Evolutionary conservation across 1,284 basidiomycete species (phyloP), one percentile per base, ranked within the genome.

Genomic region (Tausonia pullulans): DNA sequence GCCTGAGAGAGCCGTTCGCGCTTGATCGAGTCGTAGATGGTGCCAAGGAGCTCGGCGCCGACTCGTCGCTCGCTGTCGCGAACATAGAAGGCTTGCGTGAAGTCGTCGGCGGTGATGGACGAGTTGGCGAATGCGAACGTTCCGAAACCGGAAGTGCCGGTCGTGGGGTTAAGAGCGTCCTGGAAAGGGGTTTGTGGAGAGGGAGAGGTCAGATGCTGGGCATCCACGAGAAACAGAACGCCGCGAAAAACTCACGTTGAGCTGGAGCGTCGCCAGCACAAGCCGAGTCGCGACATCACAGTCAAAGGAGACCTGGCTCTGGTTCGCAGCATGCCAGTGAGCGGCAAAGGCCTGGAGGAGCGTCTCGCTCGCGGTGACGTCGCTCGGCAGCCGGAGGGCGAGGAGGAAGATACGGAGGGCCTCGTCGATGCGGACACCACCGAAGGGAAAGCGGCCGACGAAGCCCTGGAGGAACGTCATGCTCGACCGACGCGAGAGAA

Each of bases 281-380:
- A 98, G 82, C 46, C 86, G 84, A 65, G 82, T 79, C 1, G 90
- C 86, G 60, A 90, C 78, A 67, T 89, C 86, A 71, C 84, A 85
- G 76, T 89, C 87, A 71, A 86, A 92, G 2, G 87, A 81, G 40
- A 92, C 83, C 46, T 83, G 80, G 56, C 81, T 80, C 13, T 84
- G 82, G 73, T 99, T 98, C n/a, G 87, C 86, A 66, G 87, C 85
- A 69, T 89, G 88, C 89, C 93, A 98, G 41, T 88, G 82, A 68
- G 83, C 81, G 6, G 92, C 88, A 72, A 98, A 94, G 9, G 86
- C 83, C 16, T 74, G 69, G 43, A 84, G 75, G 39, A 83, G 70
- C 40, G 75, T 73, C 73, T 97, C 92, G 50, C 90, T 80, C 1
- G 90, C 79, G 67, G 83, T 81, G 2, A 83, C 70, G 55, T 84